Evolutionary conservation across 352 stramenopile genomes (phyloP).

Genomic region (Phytophthora europaea): DNA sequence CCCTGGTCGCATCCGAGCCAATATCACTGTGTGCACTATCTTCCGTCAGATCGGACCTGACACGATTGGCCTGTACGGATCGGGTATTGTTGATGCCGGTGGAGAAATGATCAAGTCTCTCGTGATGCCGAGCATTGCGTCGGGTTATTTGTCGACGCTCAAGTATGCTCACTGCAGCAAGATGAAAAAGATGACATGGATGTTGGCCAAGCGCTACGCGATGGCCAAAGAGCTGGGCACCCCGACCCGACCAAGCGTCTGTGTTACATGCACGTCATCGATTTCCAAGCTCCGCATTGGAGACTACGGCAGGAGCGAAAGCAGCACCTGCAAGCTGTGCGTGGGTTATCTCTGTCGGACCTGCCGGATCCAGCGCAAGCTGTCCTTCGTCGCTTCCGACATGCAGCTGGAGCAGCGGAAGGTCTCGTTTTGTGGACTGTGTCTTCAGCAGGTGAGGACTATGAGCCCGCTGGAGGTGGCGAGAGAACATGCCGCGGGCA

Average conservation of each 20-base stretch:
- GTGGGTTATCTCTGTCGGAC: constrained; percentile 43
- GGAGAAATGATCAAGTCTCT: constrained; percentile 43
- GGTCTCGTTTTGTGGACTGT: constrained; percentile 42
- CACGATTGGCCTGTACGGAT: constrained; percentile 56
- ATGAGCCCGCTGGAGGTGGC: constrained; percentile 40
- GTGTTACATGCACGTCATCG: constrained; percentile 36
- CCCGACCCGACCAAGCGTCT: constrained; percentile 25
- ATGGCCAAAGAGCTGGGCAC: constrained; percentile 29
- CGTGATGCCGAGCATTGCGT: constrained; percentile 34
- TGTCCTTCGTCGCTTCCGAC: constrained; percentile 40
- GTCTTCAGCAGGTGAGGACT: constrained; percentile 30
- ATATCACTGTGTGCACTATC: constrained; percentile 62
- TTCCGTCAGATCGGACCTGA: constrained; percentile 57
- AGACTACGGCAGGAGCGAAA: constrained; percentile 33
- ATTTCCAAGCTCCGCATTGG: constrained; percentile 31
- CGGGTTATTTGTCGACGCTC: constrained; percentile 32
- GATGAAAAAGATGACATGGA: constrained; percentile 50
- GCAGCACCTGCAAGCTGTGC: constrained; percentile 48
- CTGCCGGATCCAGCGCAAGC: constrained; percentile 49
- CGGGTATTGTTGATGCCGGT: constrained; percentile 35
- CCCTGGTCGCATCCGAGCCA: constrained; percentile 46
- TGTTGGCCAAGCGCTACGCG: constrained; percentile 34
- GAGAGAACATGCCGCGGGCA: constrained; percentile 21
- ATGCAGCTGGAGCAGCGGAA: constrained; percentile 42
- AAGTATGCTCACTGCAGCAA: constrained; percentile 51